Evolutionary conservation across 495 filamentous ascomycete genomes (phyloP), one percentile per base, ranked within the genome.

Genomic region (Aspergillus carlsbadensis): DNA sequence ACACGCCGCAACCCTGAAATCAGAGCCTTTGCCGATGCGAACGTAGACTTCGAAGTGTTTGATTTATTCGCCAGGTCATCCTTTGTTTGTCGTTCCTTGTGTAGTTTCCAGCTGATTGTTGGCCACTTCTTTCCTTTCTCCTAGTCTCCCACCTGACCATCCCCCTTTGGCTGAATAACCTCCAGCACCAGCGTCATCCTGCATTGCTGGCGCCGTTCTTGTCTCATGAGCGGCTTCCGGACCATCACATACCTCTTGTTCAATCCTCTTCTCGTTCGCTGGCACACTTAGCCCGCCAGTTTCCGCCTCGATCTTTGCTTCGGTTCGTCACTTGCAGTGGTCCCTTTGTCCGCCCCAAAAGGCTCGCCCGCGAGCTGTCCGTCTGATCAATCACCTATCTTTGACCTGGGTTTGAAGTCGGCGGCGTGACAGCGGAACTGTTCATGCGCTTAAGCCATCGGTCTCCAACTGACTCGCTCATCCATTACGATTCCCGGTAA

Each of bases 101-200:
- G 18, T 21, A 45, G 52, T 36, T 43, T 14, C 36, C 51, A 54
- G 51, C 39, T 52, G 43, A 15, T 31, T 43, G 37, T 39, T 48
- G 37, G 43, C 43, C 20, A 20, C 37, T 26, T 57, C 36, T 36
- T 39, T 53, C 24, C 29, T 39, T 53, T 20, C 29, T 54, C 22
- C 39, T 46, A 56, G 47, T 40, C 24, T 52, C 54, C 54, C 67
- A 46, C 58, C 67, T 67, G 62, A 67, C 58, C 63, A 31, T 42
- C 63, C 54, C 54, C 48, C 39, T 53, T 52, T 15, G 54, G 59
- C 52, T 54, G 62, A 57, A 42, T 31, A 44, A 24, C 44, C 35
- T 54, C 48, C 33, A 56, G 45, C 42, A 42, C 52, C 64, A 65
- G 65, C 68, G 66, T 70, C 68, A 68, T 67, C 56, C 43, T 67